phyloP scores from a whole-genome alignment of 2,329 filamentous ascomycete species.

The Fusarium sublunatum region DNA sequence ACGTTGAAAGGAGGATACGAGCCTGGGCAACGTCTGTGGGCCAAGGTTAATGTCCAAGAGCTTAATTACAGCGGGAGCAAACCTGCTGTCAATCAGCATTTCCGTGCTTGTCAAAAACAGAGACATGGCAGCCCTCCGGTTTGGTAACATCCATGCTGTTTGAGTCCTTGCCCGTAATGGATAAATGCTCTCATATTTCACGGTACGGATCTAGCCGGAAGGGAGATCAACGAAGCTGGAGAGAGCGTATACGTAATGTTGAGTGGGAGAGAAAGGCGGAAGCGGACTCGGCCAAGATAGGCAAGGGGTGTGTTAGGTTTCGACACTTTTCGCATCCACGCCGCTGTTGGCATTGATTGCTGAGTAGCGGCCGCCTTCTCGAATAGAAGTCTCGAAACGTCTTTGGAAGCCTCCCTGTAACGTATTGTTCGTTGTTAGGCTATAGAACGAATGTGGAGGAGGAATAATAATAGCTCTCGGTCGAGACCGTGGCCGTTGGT shows the following conservation, averaged over 20 bases:
- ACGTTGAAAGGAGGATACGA: conserved; percentile 13
- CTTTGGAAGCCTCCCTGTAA: conserved; percentile 1
- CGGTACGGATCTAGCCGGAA: conserved; percentile 42
- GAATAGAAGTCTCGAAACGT: conserved; percentile 3
- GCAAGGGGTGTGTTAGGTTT: conserved; percentile 27
- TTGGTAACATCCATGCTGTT: conserved; percentile 4
- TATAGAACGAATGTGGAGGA: conserved; percentile 15
- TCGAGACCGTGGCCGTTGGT: conserved; percentile 24
- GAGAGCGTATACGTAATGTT: conserved; percentile 12
- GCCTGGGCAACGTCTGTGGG: conserved; percentile 10
- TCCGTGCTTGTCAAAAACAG: conserved; percentile 20
- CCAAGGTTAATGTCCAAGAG: not conserved
- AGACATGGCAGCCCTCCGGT: conserved; percentile 5
- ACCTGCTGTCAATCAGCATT: conserved; percentile 3
- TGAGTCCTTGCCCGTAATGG: conserved; percentile 27
- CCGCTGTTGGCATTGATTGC: not conserved
- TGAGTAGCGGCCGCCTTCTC: not conserved
- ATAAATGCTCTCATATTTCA: conserved; percentile 29
- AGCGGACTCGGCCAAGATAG: conserved; percentile 10
- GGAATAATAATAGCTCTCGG: conserved; percentile 15
- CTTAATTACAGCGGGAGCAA: conserved; percentile 1
- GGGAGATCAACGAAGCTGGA: conserved; percentile 39
- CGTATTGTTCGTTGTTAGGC: conserved; percentile 4
- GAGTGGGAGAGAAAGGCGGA: conserved; percentile 23
- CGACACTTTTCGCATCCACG: not conserved